These are phyloP conservation scores for Orbilia quercus DNA, from an alignment of 2,329 filamentous ascomycete species.

Conservation along the genomic window DNA sequence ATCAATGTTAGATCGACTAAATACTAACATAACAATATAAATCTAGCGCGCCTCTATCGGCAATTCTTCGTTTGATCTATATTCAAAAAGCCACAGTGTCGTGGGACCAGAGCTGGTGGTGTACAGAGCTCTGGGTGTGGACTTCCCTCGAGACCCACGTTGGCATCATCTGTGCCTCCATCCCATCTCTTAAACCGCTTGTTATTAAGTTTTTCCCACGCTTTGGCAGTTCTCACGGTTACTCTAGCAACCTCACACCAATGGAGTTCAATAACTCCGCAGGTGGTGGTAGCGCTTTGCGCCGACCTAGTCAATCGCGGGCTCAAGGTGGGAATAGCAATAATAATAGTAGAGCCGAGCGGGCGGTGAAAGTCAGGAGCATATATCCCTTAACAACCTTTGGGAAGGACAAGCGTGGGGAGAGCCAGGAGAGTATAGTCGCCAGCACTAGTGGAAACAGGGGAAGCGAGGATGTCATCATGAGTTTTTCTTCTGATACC, in stretches of 20 bases:
- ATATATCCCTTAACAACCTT: constrained; percentile 42
- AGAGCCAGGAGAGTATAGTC: constrained; percentile 52
- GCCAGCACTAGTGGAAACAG: constrained; percentile 7
- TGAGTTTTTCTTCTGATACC: constrained; percentile 33
- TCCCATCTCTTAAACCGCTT: constrained; percentile 68
- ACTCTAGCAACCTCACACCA: constrained; percentile 23
- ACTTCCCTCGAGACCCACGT: constrained; percentile 65
- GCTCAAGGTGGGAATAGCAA: constrained; percentile 33
- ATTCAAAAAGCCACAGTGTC: constrained; percentile 49
- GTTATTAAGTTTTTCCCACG: constrained; percentile 63
- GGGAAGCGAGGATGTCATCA: constrained; percentile 32
- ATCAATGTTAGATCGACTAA: neutral
- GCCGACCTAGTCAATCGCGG: constrained; percentile 37
- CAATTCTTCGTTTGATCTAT: constrained; percentile 47
- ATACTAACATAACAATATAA: constrained; percentile 17
- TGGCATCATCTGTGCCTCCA: constrained; percentile 67
- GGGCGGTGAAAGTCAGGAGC: constrained; percentile 29
- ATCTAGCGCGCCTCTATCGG: constrained; percentile 43
- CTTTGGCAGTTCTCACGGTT: constrained; percentile 35
- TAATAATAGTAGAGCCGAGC: constrained; percentile 23
- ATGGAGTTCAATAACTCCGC: constrained; percentile 43
- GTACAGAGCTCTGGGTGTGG: constrained; percentile 50
- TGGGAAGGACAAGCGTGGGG: constrained; percentile 39
- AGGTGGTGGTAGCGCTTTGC: constrained; percentile 20
- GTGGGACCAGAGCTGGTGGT: constrained; percentile 52